Percentiles rank a stretch among this genome's conserved stretches.
These are phyloP conservation scores for Ceratocystis harringtonii DNA, from an alignment of 2,329 filamentous ascomycete species.

Conservation along the genomic window DNA sequence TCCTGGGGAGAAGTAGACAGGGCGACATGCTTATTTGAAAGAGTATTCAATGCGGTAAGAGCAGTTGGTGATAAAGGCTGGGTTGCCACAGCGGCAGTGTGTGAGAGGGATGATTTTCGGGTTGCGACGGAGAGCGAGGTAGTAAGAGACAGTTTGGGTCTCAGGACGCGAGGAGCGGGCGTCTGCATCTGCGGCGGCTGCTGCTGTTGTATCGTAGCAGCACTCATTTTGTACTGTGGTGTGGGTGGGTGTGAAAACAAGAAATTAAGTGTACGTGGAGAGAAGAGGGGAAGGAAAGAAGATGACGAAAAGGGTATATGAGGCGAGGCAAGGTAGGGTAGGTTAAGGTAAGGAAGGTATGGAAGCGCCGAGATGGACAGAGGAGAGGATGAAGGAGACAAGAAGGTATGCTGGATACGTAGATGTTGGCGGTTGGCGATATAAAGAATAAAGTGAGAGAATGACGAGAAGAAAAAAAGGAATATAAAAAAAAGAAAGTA, in stretches of 20 bases:
- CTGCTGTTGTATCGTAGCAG: slow-evolving; percentile 9
- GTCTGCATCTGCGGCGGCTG: not conserved
- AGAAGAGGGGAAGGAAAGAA: not conserved
- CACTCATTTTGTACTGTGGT: slow-evolving; percentile 9
- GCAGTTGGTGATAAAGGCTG: slow-evolving; percentile 46
- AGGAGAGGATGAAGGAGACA: no score
- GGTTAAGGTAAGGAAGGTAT: not conserved
- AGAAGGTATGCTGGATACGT: no score
- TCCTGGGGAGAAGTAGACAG: slow-evolving; percentile 22
- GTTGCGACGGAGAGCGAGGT: slow-evolving; percentile 26
- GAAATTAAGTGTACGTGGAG: not conserved
- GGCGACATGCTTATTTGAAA: slow-evolving; percentile 46
- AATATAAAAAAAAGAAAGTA: not conserved
- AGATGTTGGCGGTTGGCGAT: no score
- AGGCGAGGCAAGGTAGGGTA: not conserved
- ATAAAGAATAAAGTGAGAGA: not conserved
- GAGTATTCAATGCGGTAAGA: slow-evolving; percentile 49
- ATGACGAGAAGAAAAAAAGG: not conserved
- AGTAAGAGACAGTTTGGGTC: slow-evolving; percentile 27
- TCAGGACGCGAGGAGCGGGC: slow-evolving; percentile 1
- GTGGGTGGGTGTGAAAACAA: not conserved
- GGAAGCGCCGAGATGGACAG: not conserved
- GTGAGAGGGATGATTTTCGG: slow-evolving; percentile 21
- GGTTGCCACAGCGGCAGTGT: slow-evolving; percentile 29
- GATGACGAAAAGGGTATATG: not conserved